Base-by-base conservation (phyloP, 768 basidiomycete genomes). In the Amanita rubescens region DNA sequence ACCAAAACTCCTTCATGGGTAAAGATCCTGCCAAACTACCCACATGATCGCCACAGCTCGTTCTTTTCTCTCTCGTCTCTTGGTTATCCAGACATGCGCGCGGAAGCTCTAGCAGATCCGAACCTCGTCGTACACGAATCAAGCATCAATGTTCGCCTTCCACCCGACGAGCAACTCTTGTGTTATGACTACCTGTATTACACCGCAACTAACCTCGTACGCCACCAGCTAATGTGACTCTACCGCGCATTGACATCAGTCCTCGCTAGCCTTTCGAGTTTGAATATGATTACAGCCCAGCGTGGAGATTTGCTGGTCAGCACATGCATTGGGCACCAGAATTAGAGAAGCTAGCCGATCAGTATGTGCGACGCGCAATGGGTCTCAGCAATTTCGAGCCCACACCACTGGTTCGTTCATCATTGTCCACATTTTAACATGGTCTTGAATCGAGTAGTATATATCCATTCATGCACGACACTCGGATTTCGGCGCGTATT, bases 381-480 rank as follows among this genome's bases (percentile, higher is more conserved):
- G 73, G 70, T 14, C 56, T 72, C 7, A 50, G 63, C 19, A 65
- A 68, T 33, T 45, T n/a, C 34, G 61, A 67, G 32, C 58, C 67
- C 44, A 77, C 73, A 42, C 81, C 81, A 19, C 72, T 72, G 10
- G 79, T 77, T 58, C 65, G 76, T 69, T 15, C 7, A 25, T 57
- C 34, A 17, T 44, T 47, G 22, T 11, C 22, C 41, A 41, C n/a
- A 17, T 9, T 33, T 43, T 1, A 17, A 30, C 11, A 17, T 56
- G 41, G 53, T 22, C 4, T 24, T 24, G n/a, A n/a, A n/a, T n/a
- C n/a, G 9, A 19, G 12, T 54, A 81, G 78, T 85, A 72, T 62
- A 82, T 85, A 58, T 68, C 73, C 4, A 70, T 84, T 35, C 82
- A 84, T 58, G 67, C 77, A 27, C 77, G 83, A 11, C 78, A 74